Conservation (phyloP, 139 green algal genomes). For the Desmodesmus armatus region DNA sequence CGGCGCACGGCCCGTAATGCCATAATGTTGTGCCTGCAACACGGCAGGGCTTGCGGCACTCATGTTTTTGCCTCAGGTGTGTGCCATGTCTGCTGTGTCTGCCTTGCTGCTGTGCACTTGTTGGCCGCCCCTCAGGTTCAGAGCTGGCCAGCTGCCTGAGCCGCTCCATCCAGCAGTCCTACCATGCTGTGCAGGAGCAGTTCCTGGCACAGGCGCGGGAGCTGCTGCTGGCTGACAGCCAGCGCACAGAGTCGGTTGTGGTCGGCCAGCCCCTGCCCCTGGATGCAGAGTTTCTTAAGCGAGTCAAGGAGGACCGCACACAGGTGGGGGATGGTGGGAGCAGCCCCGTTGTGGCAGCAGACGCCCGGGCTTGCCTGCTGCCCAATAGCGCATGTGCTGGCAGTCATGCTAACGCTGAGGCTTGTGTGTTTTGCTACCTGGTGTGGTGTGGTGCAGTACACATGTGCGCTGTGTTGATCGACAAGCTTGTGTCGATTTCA, state of each 20-base stretch:
- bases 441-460: neutral
- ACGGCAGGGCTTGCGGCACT: too few species aligned
- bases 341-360: too few species aligned
- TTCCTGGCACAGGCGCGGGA: slow-evolving; percentile 34
- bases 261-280: slow-evolving; percentile 46
- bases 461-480: too few species aligned
- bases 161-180: slow-evolving; percentile 35
- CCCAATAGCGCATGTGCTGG: too few species aligned
- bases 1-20: too few species aligned
- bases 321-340: too few species aligned
- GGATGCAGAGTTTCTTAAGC: slow-evolving; percentile 28
- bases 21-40: too few species aligned
- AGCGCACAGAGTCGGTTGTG: neutral
- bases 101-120: too few species aligned
- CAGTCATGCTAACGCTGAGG: too few species aligned
- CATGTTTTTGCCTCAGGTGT: too few species aligned
- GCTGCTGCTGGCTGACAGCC: neutral
- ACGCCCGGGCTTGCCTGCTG: too few species aligned
- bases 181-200: slow-evolving; percentile 39
- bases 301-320: slow-evolving; percentile 31
- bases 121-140: slow-evolving; percentile 27
- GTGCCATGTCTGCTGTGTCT: too few species aligned
- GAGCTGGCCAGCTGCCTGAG: slow-evolving; percentile 29
- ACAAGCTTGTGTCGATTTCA: neutral
- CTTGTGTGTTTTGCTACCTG: neutral